phyloP scores from a whole-genome alignment of 1,284 basidiomycete species.

The Rhizopogon parksii region DNA sequence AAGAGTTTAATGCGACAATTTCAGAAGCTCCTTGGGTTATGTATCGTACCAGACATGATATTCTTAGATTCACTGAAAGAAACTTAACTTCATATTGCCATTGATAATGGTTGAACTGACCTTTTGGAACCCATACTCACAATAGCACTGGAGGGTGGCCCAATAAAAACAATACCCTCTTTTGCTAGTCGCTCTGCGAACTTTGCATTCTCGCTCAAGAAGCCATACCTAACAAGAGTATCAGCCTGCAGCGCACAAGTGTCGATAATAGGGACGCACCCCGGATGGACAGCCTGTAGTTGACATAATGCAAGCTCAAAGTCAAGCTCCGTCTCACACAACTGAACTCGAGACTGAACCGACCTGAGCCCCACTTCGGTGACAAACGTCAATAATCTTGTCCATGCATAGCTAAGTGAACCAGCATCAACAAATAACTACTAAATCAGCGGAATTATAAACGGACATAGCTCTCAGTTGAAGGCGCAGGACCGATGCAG shows the following conservation, averaged over 20 bases:
- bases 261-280: conserved; percentile 34
- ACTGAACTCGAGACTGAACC: conserved; percentile 12
- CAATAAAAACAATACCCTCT: conserved; percentile 93
- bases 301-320: conserved; percentile 5
- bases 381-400: conserved; percentile 81
- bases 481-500: conserved; percentile 86
- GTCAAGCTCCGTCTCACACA: conserved; percentile 6
- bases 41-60: conserved; percentile 73
- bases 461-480: conserved; percentile 82
- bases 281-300: conserved; percentile 71
- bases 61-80: conserved; percentile 69
- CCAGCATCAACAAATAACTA: neutral
- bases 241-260: neutral
- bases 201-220: conserved; percentile 86
- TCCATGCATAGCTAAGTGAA: conserved; percentile 71
- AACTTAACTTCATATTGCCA: conserved; percentile 2
- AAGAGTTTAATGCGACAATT: neutral
- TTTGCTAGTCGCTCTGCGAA: conserved; percentile 83
- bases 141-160: conserved; percentile 90
- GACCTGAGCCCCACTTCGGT: conserved; percentile 77
- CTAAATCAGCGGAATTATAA: neutral
- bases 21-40: neutral
- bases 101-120: conserved; percentile 21
- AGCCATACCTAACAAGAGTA: conserved; percentile 62
- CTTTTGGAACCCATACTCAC: conserved; percentile 91